Conservation (phyloP, 345 rosid species). For the Sisymbrium altissimum region DNA sequence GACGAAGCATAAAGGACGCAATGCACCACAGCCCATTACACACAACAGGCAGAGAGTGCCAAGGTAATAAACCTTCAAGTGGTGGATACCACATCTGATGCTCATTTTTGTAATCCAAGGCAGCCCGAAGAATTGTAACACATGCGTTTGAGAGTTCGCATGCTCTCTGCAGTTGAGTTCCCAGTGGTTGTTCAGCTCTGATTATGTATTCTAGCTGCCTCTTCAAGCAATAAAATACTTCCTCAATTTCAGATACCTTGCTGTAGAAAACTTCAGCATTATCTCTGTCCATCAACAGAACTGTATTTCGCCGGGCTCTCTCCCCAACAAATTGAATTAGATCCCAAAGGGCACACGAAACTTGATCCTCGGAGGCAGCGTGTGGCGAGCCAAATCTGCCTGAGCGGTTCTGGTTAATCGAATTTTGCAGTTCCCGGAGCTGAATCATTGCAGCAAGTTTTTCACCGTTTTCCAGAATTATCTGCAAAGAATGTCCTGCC, state of each 20-base stretch:
- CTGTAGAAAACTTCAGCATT: slow-evolving; percentile 94
- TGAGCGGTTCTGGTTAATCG: slow-evolving; percentile 62
- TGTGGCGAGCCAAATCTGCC: slow-evolving; percentile 37
- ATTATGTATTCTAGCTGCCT: slow-evolving; percentile 65
- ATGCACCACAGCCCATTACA: slow-evolving; percentile 82
- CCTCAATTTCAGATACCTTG: slow-evolving; percentile 90
- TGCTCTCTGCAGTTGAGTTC: slow-evolving; percentile 63
- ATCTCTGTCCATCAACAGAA: slow-evolving; percentile 96
- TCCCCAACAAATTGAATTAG: slow-evolving; percentile 91
- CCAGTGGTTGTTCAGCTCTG: slow-evolving; percentile 52
- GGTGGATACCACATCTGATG: slow-evolving; percentile 93
- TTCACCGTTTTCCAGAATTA: slow-evolving; percentile 89
- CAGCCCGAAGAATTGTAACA: slow-evolving; percentile 59
- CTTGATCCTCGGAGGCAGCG: slow-evolving; percentile 48
- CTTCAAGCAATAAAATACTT: slow-evolving; percentile 71
- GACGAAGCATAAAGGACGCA: slow-evolving; percentile 70
- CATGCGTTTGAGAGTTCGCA: slow-evolving; percentile 76
- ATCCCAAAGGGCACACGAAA: slow-evolving; percentile 84
- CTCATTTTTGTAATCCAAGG: slow-evolving; percentile 66
- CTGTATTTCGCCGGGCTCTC: slow-evolving; percentile 73
- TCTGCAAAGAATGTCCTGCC: slow-evolving; percentile 75
- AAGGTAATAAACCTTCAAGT: slow-evolving; percentile 78
- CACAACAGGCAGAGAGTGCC: slow-evolving; percentile 64
- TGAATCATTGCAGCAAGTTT: slow-evolving; percentile 88
- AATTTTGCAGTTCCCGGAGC: slow-evolving; percentile 75